Percentiles rank a stretch among this genome's conserved stretches.
phyloP scores from a whole-genome alignment of 306 rosid genomes.

The Nissolia schottii region DNA sequence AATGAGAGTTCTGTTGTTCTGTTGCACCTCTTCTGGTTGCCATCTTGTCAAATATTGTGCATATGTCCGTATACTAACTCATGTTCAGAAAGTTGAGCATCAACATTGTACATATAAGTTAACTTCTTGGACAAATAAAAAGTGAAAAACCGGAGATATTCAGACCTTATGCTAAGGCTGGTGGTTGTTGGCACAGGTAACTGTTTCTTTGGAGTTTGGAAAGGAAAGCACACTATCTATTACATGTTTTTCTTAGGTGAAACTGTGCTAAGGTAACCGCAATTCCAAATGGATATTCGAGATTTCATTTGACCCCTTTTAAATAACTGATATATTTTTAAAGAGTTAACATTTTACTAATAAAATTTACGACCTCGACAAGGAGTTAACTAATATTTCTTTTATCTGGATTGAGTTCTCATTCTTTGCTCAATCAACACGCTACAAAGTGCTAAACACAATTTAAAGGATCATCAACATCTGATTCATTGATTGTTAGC shows the following conservation, averaged over 20 bases:
- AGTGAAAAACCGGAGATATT: neutral
- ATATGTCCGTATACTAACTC: constrained; percentile 13
- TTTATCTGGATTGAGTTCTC: neutral
- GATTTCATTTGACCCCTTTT: neutral
- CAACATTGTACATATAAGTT: constrained; percentile 25
- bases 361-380: neutral
- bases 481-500: neutral
- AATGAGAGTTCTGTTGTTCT: neutral
- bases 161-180: neutral
- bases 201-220: constrained; percentile 8
- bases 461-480: neutral
- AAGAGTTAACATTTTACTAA: neutral
- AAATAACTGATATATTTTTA: neutral
- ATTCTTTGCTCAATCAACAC: neutral
- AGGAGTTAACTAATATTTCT: neutral
- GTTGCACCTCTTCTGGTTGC: neutral
- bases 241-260: neutral
- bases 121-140: neutral
- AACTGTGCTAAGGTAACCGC: neutral
- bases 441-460: neutral
- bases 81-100: constrained; percentile 16
- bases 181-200: neutral
- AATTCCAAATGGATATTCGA: neutral
- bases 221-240: too few relatives aligned
- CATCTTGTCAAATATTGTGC: constrained; percentile 37